A percentile compares a stretch with the other conserved stretches of the same genome.
Conservation (phyloP, 2,329 filamentous ascomycete genomes). For the Ceratocystis harringtonii region DNA sequence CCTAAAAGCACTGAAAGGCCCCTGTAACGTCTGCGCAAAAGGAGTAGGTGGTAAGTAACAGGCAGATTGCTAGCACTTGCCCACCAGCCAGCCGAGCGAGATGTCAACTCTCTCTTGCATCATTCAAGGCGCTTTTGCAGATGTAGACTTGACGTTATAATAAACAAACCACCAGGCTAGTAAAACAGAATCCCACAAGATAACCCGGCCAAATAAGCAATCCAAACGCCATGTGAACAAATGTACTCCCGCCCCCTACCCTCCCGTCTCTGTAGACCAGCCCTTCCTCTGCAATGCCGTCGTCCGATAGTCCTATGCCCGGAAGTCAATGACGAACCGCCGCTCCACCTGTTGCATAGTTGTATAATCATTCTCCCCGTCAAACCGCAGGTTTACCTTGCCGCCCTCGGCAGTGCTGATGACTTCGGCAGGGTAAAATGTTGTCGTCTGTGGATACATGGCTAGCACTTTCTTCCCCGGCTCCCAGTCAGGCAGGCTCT, state of each 20-base stretch:
- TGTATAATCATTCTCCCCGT: constrained; percentile 60
- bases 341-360: constrained; percentile 63
- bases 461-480: constrained; percentile 60
- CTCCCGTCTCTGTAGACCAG: constrained; percentile 5
- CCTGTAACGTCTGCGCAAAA: background rate
- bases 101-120: background rate
- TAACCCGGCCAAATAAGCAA: background rate
- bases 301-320: constrained; percentile 23
- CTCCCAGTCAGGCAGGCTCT: constrained; percentile 44
- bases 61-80: background rate
- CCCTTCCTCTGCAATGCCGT: background rate
- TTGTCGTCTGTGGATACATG: constrained; percentile 69
- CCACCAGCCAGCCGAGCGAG: background rate
- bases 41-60: background rate
- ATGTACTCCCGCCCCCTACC: background rate
- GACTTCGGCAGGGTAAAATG: constrained; percentile 73
- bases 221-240: constrained; percentile 4
- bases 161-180: background rate
- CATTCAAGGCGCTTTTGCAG: background rate
- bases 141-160: background rate
- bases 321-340: constrained; percentile 62
- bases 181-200: background rate
- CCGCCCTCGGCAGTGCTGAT: constrained; percentile 39
- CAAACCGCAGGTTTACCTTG: constrained; percentile 55
- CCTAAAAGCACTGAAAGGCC: background rate